Base-by-base conservation (phyloP, 2,329 filamentous ascomycete species). In the Periglandula ipomoeae region DNA sequence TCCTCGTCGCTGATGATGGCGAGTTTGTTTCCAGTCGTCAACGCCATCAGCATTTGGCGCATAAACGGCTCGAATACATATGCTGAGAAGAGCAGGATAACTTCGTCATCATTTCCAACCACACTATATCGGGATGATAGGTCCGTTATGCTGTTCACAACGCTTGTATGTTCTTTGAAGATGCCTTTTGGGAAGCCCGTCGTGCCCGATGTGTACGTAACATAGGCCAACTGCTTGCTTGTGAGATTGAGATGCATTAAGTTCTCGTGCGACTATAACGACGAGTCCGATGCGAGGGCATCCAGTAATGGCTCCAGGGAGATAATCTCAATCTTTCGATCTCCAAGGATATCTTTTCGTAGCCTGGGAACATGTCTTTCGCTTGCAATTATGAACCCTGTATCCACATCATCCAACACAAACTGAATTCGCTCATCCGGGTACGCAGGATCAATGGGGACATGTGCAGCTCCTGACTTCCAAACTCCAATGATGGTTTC, bases 101-200 rank as follows among this genome's bases (percentile, higher is more conserved):
- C 44, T 39, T 50, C 48, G 17, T 50, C 41, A 7, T 41, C 34
- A 15, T 40, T 46, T 22, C 43, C 37, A 7, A 35, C 37, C 20
- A 50, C 42, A 20, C 48, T 35, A 40, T 45, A 50, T 7, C 34
- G 20, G 22, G 17, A 15, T 13, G 48, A 23, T 4, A 50, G 41
- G 17, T 45, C 41, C 5, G 48, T 46, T 11, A 46, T 46, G 34
- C 41, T 45, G 42, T 46, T 50, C 26, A 50, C 42, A 8, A 50
- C 42, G 24, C 46, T 44, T 7, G 38, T 32, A 30, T 52, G 46
- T n/a, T 52, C 50, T 19, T 44, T 49, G 42, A 46, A 45, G 7
- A 76, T 71, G 2, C 72, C 72, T 53, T 76, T 76, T 5, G 72
- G 72, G 11, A 61, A 65, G 2, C 72, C 73, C 1, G 73, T 76